Conservation (phyloP, 2,329 filamentous ascomycete species). For the Drechslerella stenobrocha region DNA sequence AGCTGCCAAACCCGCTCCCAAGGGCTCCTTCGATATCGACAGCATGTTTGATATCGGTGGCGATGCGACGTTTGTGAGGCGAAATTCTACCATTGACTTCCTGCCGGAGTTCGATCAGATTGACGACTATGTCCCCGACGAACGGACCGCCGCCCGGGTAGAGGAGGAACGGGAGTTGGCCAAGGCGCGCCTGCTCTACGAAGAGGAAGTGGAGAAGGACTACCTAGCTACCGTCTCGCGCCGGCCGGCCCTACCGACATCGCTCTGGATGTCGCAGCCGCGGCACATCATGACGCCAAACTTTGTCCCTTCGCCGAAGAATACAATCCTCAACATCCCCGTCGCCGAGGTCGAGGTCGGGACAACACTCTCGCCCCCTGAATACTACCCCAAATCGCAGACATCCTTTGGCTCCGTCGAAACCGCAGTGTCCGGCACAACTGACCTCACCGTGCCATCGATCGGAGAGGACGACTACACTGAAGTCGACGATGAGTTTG, state of each 20-base stretch:
- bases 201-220: conserved; percentile 40
- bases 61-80: conserved; percentile 16
- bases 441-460: conserved; percentile 39
- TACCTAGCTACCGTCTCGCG: conserved; percentile 33
- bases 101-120: conserved; percentile 45
- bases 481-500: conserved; percentile 41
- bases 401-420: conserved; percentile 35
- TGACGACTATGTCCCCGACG: conserved; percentile 44
- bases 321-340: conserved; percentile 26
- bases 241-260: conserved; percentile 36
- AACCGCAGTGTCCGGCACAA: conserved; percentile 20
- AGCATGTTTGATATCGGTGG: conserved; percentile 45
- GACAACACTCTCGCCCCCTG: conserved; percentile 6
- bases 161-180: conserved; percentile 45
- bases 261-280: conserved; percentile 37
- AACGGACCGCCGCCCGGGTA: conserved; percentile 32
- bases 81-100: conserved; percentile 39
- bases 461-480: conserved; percentile 39
- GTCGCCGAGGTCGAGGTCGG: conserved; percentile 24
- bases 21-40: conserved; percentile 39
- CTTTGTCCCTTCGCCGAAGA: conserved; percentile 30
- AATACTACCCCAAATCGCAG: conserved; percentile 34
- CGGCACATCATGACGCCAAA: conserved; percentile 43
- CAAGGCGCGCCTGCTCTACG: conserved; percentile 34
- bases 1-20: conserved; percentile 35